A percentile compares a stretch with the other conserved stretches of the same genome.
phyloP scores from a whole-genome alignment of 768 basidiomycete species.

The Kwoniella bestiolae region DNA sequence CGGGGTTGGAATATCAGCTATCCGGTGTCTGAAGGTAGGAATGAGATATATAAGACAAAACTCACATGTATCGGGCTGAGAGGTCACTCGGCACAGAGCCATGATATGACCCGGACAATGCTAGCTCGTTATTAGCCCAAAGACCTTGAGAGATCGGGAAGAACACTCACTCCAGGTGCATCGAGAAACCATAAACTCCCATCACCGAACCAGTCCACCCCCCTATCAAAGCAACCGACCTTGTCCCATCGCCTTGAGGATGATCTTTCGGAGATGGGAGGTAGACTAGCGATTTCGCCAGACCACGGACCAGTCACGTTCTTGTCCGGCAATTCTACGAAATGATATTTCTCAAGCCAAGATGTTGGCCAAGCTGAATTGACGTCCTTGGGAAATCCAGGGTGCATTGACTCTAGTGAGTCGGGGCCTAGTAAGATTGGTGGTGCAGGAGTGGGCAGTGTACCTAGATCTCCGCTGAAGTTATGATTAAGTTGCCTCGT shows the following conservation, averaged over 20 bases:
- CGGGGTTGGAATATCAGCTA: too few species aligned
- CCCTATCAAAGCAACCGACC: conserved; percentile 36
- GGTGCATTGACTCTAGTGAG: conserved; percentile 30
- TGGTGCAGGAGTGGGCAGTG: conserved; percentile 24
- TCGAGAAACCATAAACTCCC: conserved; percentile 42
- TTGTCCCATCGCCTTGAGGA: conserved; percentile 24
- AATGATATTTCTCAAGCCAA: conserved; percentile 33
- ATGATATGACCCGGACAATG: conserved; percentile 40
- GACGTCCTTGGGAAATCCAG: conserved; percentile 29
- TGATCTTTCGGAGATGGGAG: not conserved
- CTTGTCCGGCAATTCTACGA: conserved; percentile 28
- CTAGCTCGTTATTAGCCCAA: conserved; percentile 3
- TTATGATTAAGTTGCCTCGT: not conserved
- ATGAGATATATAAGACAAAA: not conserved
- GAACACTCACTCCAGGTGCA: conserved; percentile 37
- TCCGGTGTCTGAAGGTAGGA: too few species aligned
- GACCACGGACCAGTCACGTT: conserved; percentile 11
- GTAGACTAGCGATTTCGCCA: conserved; percentile 4
- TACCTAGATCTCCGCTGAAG: conserved; percentile 29
- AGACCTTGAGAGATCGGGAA: not conserved
- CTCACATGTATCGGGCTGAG: conserved; percentile 40
- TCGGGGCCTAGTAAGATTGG: conserved; percentile 31
- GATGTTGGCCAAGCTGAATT: conserved; percentile 26
- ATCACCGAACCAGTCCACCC: conserved; percentile 42
- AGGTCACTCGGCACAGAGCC: conserved; percentile 39